These are phyloP conservation scores for Trapa incisa DNA, from an alignment of 345 rosid species.

Conservation along the genomic window DNA sequence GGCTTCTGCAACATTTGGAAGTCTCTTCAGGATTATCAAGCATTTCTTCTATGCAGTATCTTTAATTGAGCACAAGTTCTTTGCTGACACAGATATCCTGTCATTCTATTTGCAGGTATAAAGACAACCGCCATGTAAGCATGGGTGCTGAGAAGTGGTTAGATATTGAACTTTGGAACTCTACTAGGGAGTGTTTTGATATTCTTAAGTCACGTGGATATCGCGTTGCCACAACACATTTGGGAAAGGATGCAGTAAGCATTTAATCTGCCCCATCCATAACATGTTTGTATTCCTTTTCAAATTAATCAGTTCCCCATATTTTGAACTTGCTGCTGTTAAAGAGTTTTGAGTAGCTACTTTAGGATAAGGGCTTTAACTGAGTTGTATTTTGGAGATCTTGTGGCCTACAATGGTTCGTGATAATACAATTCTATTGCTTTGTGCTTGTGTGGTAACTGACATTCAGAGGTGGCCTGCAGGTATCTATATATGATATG, in stretches of 20 bases:
- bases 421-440: background rate
- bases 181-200: constrained; percentile 55
- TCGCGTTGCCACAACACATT: constrained; percentile 73
- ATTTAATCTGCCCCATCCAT: constrained; percentile 4
- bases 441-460: background rate
- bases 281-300: background rate
- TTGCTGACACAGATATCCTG: background rate
- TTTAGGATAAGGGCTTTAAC: too few species aligned
- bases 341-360: too few species aligned
- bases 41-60: background rate
- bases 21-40: background rate
- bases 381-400: too few species aligned
- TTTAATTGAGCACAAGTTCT: background rate
- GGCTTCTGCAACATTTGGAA: background rate
- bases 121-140: constrained; percentile 82
- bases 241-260: constrained; percentile 73
- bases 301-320: background rate
- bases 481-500: constrained; percentile 90
- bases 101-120: constrained; percentile 41
- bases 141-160: constrained; percentile 99
- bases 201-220: constrained; percentile 72
- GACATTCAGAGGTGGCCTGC: background rate
- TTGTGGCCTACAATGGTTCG: too few species aligned
- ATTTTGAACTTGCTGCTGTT: background rate
- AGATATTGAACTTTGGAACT: constrained; percentile 90